These are phyloP conservation scores for Wickerhamomyces tratensis DNA, from an alignment of 805 yeast species.

Conservation along the genomic window DNA sequence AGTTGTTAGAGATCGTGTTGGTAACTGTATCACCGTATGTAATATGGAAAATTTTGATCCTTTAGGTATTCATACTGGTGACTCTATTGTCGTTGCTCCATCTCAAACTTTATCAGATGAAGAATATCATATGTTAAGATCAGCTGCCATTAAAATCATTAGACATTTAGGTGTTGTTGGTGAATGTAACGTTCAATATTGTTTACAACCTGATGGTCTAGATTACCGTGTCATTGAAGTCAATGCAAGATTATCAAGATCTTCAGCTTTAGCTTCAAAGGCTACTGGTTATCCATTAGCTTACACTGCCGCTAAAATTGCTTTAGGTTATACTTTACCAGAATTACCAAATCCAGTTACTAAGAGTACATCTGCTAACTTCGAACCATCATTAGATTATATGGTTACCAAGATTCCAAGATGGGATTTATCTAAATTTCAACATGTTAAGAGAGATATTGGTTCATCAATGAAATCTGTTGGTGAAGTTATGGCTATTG, in stretches of 20 bases:
- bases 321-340: constrained; percentile 87
- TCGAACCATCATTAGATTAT: constrained; percentile 95
- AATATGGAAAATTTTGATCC: constrained; percentile 99
- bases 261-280: constrained; percentile 96
- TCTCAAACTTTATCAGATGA: constrained; percentile 95
- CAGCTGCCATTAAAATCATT: constrained; percentile 94
- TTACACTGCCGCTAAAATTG: constrained; percentile 96
- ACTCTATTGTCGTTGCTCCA: constrained; percentile 97
- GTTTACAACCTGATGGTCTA: constrained; percentile 89
- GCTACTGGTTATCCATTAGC: constrained; percentile 99
- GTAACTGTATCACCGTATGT: constrained; percentile 97
- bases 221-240: constrained; percentile 97
- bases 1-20: constrained; percentile 94
- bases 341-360: constrained; percentile 96
- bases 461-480: constrained; percentile 98
- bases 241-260: constrained; percentile 92
- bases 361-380: constrained; percentile 90
- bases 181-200: constrained; percentile 97
- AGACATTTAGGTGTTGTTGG: constrained; percentile 98
- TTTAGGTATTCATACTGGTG: constrained; percentile 97
- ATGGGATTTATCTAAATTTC: constrained; percentile 96
- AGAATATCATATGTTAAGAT: constrained; percentile 95
- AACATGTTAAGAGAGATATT: constrained; percentile 86
- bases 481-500: constrained; percentile 99
- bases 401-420: constrained; percentile 96